Evolutionary conservation across 345 rosid genomes (phyloP), one percentile per base, ranked within the genome.

Genomic region (Sonneratia caseolaris): DNA sequence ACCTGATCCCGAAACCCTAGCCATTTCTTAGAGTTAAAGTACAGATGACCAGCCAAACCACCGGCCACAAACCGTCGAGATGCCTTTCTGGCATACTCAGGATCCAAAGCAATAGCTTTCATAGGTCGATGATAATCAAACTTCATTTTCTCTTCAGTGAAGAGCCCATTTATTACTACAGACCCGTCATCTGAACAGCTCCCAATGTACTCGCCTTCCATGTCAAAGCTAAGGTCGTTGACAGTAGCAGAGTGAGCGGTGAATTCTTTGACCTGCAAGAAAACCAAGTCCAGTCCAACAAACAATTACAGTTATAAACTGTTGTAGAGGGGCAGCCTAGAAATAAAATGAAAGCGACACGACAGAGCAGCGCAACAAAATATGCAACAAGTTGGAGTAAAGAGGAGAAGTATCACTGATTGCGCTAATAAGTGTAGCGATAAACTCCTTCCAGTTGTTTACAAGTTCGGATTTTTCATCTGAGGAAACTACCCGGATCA

Each of bases 181-280:
- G 96, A 84, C 32, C 99, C 98, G 83, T 91, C 99, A 83, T 96
- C 96, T 1, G 99, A 96, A 85, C 99, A 92, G 80, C 99, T 96
- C 75, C 91, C 99, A 13, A 96, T 82, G 73, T 86, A 92, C 83
- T 96, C 99, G 68, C 97, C 99, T 75, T 92, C 97, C 1, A 77
- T 48, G 76, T 96, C 99, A 78, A 96, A 92, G 84, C 91, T 92
- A 56, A 96, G 89, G 79, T 91, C 98, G 82, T 96, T 96, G 71
- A 96, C 99, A 4, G 89, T 84, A 37, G 96, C 98, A 53, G 89
- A 84, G 74, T 92, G 99, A 24, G 87, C 79, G 55, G 86, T 66
- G 45, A 89, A 92, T 76, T 88, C 95, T 84, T 84, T 92, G 69
- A 96, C 96, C 99, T 96, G 79, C 64, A 78, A 72, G 27, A 35